These are phyloP conservation scores for Cryptosporidium canis DNA, from an alignment of 169 alveolate species.

Conservation along the genomic window DNA sequence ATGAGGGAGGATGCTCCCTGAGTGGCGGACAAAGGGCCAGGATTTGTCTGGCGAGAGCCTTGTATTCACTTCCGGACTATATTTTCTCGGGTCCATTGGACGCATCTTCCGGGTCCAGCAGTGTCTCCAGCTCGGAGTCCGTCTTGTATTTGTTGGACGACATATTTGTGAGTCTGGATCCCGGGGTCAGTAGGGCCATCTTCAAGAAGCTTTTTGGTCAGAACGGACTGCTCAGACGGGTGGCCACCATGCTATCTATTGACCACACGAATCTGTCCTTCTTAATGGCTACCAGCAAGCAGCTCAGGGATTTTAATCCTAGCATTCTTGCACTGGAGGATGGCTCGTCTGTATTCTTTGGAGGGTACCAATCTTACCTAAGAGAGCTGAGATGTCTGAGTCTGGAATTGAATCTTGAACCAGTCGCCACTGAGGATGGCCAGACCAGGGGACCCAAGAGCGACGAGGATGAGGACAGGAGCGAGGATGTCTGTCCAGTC, in stretches of 20 bases:
- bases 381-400: not conserved
- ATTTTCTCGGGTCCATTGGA: not conserved
- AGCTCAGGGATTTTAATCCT: constrained; percentile 11
- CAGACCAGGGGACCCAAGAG: not conserved
- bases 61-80: constrained; percentile 76
- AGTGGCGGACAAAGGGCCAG: constrained; percentile 86
- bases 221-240: constrained; percentile 36
- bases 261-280: constrained; percentile 42
- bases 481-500: not conserved
- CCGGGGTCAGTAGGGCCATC: constrained; percentile 52
- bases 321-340: constrained; percentile 47
- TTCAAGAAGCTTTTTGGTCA: constrained; percentile 34
- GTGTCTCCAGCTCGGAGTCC: not conserved
- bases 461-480: not conserved
- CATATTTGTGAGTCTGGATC: constrained; percentile 54
- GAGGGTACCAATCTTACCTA: constrained; percentile 18
- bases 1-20: constrained; percentile 85
- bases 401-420: not conserved
- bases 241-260: constrained; percentile 34
- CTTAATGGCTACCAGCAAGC: constrained; percentile 20
- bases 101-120: not conserved
- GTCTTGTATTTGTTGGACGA: constrained; percentile 42
- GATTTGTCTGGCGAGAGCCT: constrained; percentile 84
- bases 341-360: constrained; percentile 34
- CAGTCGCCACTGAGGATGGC: not conserved